Evolutionary conservation across 345 rosid genomes (phyloP), one percentile per base, ranked within the genome.

Genomic region (Linum tenue): DNA sequence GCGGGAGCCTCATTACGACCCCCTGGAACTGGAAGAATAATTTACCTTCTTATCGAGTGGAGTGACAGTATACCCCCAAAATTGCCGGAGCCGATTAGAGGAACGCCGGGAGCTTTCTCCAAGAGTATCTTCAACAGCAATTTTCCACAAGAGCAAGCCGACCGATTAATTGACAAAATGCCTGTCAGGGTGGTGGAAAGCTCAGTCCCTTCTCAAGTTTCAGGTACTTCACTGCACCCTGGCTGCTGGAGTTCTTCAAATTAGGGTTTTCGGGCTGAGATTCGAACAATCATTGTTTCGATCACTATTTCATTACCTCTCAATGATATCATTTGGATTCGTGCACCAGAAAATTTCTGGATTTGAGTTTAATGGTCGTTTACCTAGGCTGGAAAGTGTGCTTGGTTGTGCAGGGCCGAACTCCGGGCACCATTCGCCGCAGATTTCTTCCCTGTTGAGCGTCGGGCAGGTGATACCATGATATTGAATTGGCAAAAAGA

Each of bases 151-250:
- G 53, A 9, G 3, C 53, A 48, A 22, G 31, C 31, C 14, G 14
- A 48, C 53, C 53, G 31, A 22, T 22, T 22, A 22, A 22, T 22
- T 22, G 31, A 22, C 64, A 55, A 60, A 78, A 91, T 92, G 98
- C 96, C 98, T 5, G 95, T 89, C 74, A 80, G 98, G 70, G 86
- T 92, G 39, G 89, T 73, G 37, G 96, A 92, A 60, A 84, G 68
- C 85, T 83, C 82, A 36, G 72, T 87, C 15, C 81, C 90, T 56
- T 80, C 91, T 59, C 95, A 83, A 63, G 72, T 83, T 69, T 71
- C 98, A 78, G 96, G 98, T 89, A 65, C 57, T 36, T 60, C 1
- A 48, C 53, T 15, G 53, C 53, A 3, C 14, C 53, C 9, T 41
- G 44, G 5, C 44, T 41, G 11, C 53, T 48, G 53, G 53, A 10